These are phyloP conservation scores for Penicillium frequentans DNA, from an alignment of 2,329 filamentous ascomycete species.

Conservation along the genomic window DNA sequence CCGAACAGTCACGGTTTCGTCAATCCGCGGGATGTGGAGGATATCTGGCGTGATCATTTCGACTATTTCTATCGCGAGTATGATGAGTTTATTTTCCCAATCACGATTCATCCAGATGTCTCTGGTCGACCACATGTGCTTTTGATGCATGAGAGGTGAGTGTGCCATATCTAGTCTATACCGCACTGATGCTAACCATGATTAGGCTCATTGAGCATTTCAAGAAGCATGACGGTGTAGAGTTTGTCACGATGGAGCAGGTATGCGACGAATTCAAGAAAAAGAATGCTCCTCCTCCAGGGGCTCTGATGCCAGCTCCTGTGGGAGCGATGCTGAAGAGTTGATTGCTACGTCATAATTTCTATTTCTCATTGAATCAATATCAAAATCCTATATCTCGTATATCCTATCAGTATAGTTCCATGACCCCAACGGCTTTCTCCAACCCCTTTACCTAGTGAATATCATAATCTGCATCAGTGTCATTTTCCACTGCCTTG, in stretches of 20 bases:
- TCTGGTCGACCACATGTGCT: constrained; percentile 70
- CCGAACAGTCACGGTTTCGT: constrained; percentile 60
- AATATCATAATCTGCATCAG: background rate
- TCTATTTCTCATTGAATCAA: background rate
- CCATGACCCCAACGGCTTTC: background rate
- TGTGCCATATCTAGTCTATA: background rate
- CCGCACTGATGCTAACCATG: constrained; percentile 1
- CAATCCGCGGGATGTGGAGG: constrained; percentile 56
- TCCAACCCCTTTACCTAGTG: background rate
- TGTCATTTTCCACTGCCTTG: background rate
- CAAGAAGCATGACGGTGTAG: constrained; percentile 29
- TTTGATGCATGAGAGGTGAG: constrained; percentile 68
- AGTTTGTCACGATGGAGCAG: constrained; percentile 31
- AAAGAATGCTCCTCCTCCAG: constrained; percentile 21
- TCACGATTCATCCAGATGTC: constrained; percentile 74
- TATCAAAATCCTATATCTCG: background rate
- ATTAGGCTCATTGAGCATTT: constrained; percentile 29
- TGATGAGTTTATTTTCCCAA: constrained; percentile 74
- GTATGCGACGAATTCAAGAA: constrained; percentile 27
- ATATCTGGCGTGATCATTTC: constrained; percentile 63
- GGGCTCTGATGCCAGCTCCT: constrained; percentile 22
- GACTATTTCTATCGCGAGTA: constrained; percentile 73
- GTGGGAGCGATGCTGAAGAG: constrained; percentile 1
- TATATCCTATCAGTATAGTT: background rate
- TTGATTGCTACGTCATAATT: background rate